Evolutionary conservation across 805 yeast genomes (phyloP), one percentile per base, ranked within the genome.

Genomic region (Yueomyces sinensis): DNA sequence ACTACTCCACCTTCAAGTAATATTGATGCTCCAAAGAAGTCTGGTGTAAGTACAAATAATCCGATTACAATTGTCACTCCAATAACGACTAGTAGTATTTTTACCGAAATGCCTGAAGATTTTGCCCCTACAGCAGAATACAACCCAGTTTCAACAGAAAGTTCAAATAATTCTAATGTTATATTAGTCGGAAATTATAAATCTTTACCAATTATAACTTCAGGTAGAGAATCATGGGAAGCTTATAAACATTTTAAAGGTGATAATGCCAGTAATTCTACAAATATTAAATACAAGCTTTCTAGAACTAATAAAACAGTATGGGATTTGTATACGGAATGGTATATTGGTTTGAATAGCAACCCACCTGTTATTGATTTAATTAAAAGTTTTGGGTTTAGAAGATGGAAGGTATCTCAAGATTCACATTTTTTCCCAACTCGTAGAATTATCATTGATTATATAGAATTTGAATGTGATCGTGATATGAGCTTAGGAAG

Each of bases 361-460:
- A 46, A 52, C 30, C 44, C 45, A 19, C 46, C 62, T 6, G 52
- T 58, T 15, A 48, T 49, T 25, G 45, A 44, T 15, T 34, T 58
- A 32, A 58, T 58, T 22, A 54, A 56, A 30, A 49, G 43, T 11
- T 56, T 50, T 38, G 62, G 62, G 5, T 53, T 52, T 50, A 46
- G 62, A 33, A 46, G 59, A 13, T 58, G 62, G 62, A 58, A 58
- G 37, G 62, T 58, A 3, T 49, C 51, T 24, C 60, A 56, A 9
- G 62, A 58, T 39, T 58, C 62, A 1, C 62, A 58, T 41, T 58
- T 58, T 32, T 58, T 58, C 30, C 62, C 62, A 4, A 58, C 61
- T 9, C 47, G 62, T 35, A 46, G 59, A 35, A 52, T 56, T n/a
- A 56, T 58, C 13, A 56, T 58, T 43, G 61, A 58, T 36, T 58